Evolutionary conservation across 345 rosid species (phyloP).

Genomic region (Geranium brycei): DNA sequence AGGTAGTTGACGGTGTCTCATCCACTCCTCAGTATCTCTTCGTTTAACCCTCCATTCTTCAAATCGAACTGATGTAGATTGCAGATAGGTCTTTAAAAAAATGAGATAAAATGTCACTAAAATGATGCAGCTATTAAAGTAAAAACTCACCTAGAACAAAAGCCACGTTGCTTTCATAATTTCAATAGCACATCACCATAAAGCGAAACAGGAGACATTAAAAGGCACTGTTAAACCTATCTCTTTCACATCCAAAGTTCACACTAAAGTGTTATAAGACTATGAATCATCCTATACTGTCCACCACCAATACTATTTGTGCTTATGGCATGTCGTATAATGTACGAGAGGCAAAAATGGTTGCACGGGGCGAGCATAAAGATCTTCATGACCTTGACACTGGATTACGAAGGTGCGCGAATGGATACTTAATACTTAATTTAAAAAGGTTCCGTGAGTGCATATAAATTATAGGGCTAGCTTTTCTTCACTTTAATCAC

Average conservation of each 20-base stretch:
- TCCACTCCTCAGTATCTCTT: constrained; percentile 94
- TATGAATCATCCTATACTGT: too few species aligned
- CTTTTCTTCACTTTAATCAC: too few species aligned
- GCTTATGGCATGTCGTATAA: not conserved
- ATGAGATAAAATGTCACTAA: not conserved
- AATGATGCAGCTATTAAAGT: constrained; percentile 1
- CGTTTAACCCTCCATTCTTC: constrained; percentile 83
- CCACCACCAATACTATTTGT: too few species aligned
- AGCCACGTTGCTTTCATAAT: too few species aligned
- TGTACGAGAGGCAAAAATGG: not conserved
- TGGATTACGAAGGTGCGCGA: too few species aligned
- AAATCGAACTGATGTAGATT: constrained; percentile 69
- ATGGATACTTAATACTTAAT: too few species aligned
- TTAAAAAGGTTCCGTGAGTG: too few species aligned
- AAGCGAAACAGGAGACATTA: not conserved
- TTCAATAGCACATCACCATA: not conserved
- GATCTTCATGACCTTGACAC: not conserved
- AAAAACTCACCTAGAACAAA: not conserved
- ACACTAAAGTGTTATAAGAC: not conserved
- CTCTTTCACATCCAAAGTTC: not conserved
- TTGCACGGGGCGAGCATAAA: not conserved
- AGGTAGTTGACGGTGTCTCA: constrained; percentile 85
- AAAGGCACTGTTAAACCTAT: not conserved
- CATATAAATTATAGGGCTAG: too few species aligned
- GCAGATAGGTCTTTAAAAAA: constrained; percentile 48